Base-by-base conservation (phyloP, 2,329 filamentous ascomycete genomes). In the Paraphoma chrysanthemicola region DNA sequence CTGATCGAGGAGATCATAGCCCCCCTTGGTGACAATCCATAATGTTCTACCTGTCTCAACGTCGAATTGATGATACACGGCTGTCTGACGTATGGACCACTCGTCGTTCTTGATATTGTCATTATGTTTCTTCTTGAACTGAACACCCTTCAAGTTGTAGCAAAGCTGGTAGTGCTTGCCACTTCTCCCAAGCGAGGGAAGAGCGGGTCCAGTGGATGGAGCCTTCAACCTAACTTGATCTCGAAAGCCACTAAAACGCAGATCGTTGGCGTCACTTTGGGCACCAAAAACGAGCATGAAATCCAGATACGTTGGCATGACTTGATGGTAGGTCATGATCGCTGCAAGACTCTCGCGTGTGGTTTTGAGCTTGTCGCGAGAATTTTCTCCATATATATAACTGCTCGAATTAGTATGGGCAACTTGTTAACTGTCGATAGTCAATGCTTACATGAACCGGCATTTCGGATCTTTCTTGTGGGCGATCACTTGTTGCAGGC, bases 21-120 rank as follows among this genome's bases (percentile, higher is more conserved):
- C 31, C 0, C 76, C 78, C 44, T 79, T 78, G 0, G 75, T 74
- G 1, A 80, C 63, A 6, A 82, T 72, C 80, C 80, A 82, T 2
- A 81, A 48, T 0, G 76, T 65, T 1, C 67, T 78, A 0, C 78
- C 66, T 3, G 54, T 55, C 0, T 64, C 63, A 0, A 79, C 57
- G 46, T 81, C 79, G 48, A 80, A 80, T 31, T 76, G 72, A 48
- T 81, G 79, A 50, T 80, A 71, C 4, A 80, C 53, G 0, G 71
- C 77, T 1, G 71, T 75, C 49, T 78, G 77, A 12, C 72, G 67
- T 17, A 79, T 76, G 0, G 73, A 75, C 76, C 77, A 79, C 18
- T 68, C 58, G 7, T 64, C 17, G 1, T 54, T 42, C 50, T 54
- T 59, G 10, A 48, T 44, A 17, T 62, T 54, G 5, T 63, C 64